Evolutionary conservation across 306 rosid genomes (phyloP), one percentile per base, ranked within the genome.

Genomic region (Vigna reflexopilosa): DNA sequence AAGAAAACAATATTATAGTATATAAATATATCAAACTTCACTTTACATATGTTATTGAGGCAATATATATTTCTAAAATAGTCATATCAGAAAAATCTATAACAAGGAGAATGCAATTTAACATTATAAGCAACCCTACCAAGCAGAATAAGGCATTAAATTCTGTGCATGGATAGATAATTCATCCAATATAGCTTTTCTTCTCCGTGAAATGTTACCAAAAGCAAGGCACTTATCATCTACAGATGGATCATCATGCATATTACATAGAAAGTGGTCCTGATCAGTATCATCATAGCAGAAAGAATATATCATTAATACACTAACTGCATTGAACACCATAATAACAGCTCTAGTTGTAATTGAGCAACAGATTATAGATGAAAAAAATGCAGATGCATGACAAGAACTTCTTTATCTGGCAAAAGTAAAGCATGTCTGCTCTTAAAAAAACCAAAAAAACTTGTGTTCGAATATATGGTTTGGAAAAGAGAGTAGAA

Each of bases 141-240:
- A 84, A 67, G 86, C 75, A 80, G 84, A 76, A 73, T 56, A 78
- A 77, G 57, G 34, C 78, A 81, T 85, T 65, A 11, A 44, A 44
- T 44, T 44, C 49, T 10, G 49, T 44, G 49, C 77, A 80, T 85
- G 67, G 87, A 80, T 3, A 30, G 5, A 30, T 44, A 85, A 82
- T 73, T 77, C 65, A 75, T 67, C 83, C 77, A 93, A 74, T 82
- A 94, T 78, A 11, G 94, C 98, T 84, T 91, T 91, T 82, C 88
- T 87, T 80, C 96, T 90, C 80, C 84, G 91, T 49, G 81, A 79
- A 87, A 83, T 55, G 77, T 80, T 85, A 81, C 77, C 90, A 56
- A 89, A 86, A 84, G 86, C 73, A 81, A 91, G 88, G 36, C 90
- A 89, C 83, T 16, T 84, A 63, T 58, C 58, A 0, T 26, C 22